phyloP scores from a whole-genome alignment of 768 basidiomycete genomes.

The Pleurotus platypus region DNA sequence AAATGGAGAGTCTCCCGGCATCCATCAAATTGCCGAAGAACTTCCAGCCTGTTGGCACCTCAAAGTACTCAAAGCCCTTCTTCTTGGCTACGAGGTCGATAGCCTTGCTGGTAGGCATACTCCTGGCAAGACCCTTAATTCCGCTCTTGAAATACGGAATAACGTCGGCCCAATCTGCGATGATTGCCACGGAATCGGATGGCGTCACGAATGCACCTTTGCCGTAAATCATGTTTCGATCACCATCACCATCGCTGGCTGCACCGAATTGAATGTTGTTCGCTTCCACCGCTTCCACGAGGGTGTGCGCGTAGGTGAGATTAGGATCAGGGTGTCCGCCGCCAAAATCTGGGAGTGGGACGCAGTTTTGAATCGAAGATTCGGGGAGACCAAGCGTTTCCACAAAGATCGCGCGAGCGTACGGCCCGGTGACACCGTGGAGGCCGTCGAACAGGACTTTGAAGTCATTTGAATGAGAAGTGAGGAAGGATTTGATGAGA shows the following conservation, averaged over 20 bases:
- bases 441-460: conserved; percentile 94
- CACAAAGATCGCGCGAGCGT: conserved; percentile 85
- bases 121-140: conserved; percentile 92
- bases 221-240: conserved; percentile 99
- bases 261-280: conserved; percentile 89
- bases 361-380: conserved; percentile 84
- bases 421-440: conserved; percentile 96
- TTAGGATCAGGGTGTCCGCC: conserved; percentile 99
- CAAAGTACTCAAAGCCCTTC: conserved; percentile 89
- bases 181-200: conserved; percentile 96
- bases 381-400: conserved; percentile 77
- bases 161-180: conserved; percentile 91
- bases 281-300: conserved; percentile 90
- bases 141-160: conserved; percentile 95
- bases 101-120: conserved; percentile 97
- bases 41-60: conserved; percentile 99
- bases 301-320: conserved; percentile 91
- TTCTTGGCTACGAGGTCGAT: conserved; percentile 95
- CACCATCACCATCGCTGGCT: conserved; percentile 96
- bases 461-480: conserved; percentile 62
- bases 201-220: conserved; percentile 98
- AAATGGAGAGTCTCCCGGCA: conserved; percentile 94
- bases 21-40: conserved; percentile 99
- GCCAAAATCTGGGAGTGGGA: conserved; percentile 92
- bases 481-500: conserved; percentile 86